A percentile compares a stretch with the other conserved stretches of the same genome.
Evolutionary conservation across 129 eudicot species (phyloP).

Genomic region (Sambucus nigra): DNA sequence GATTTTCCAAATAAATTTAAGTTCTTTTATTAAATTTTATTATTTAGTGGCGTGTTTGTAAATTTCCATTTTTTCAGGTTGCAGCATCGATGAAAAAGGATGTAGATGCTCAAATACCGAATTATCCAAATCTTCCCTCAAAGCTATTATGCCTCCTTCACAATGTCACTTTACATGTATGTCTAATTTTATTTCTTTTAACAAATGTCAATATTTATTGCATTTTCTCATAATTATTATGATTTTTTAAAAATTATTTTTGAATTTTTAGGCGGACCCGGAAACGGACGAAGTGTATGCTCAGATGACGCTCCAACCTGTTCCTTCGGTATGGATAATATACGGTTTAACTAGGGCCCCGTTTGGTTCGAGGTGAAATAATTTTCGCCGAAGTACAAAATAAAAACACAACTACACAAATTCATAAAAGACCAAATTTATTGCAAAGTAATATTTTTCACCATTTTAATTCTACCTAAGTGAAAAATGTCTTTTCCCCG

Average conservation of each 20-base stretch:
- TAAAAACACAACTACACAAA: too few species aligned
- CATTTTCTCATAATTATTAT: neutral
- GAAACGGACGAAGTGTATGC: slow-evolving; percentile 99
- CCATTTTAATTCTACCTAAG: too few species aligned
- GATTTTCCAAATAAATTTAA: neutral
- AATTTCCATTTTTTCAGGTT: slow-evolving; percentile 37
- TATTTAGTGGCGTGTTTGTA: neutral
- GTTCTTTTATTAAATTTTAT: neutral
- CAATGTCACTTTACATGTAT: slow-evolving; percentile 74
- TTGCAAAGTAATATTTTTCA: too few species aligned
- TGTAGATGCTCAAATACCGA: slow-evolving; percentile 86
- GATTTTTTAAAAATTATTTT: slow-evolving; percentile 4
- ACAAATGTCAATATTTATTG: neutral
- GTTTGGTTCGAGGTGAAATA: neutral
- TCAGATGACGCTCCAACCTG: slow-evolving; percentile 94
- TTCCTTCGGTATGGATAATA: slow-evolving; percentile 57
- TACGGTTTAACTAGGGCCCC: neutral
- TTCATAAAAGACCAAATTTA: too few species aligned
- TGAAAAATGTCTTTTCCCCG: too few species aligned
- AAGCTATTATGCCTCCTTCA: slow-evolving; percentile 82
- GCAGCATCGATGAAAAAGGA: slow-evolving; percentile 98
- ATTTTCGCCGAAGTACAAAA: too few species aligned
- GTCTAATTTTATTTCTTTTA: neutral
- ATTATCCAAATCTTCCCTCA: slow-evolving; percentile 82
- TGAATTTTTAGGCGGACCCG: slow-evolving; percentile 67